These are phyloP conservation scores for Cydonia oblonga DNA, from an alignment of 331 rosid genomes.

Conservation along the genomic window DNA sequence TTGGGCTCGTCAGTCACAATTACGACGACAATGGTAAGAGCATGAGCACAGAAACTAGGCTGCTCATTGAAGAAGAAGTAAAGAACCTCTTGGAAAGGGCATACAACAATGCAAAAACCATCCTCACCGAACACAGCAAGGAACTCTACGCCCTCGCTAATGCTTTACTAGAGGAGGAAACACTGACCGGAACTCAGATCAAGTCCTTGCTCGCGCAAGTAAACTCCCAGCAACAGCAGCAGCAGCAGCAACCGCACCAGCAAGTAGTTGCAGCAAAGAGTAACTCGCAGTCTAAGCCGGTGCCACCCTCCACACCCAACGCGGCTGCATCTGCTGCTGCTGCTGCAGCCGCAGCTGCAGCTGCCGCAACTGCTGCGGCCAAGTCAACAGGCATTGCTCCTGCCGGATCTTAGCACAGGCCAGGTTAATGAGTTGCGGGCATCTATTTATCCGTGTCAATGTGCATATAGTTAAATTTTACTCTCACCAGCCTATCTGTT, in stretches of 20 bases:
- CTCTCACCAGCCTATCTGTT: conserved; percentile 14
- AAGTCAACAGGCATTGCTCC: conserved; percentile 45
- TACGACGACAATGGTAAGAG: conserved; percentile 64
- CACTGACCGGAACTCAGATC: conserved; percentile 66
- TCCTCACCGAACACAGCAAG: conserved; percentile 53
- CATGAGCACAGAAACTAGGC: conserved; percentile 81
- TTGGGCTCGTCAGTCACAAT: conserved; percentile 60
- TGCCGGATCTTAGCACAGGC: conserved; percentile 31
- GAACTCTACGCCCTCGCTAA: conserved; percentile 75
- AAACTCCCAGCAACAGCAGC: conserved; percentile 35
- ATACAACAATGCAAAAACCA: conserved; percentile 65
- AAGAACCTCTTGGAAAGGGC: conserved; percentile 53
- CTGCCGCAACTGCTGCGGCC: conserved; percentile 50
- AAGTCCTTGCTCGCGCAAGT: conserved; percentile 39
- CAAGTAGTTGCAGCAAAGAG: conserved; percentile 28
- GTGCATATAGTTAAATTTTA: conserved; percentile 18
- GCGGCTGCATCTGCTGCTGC: conserved; percentile 51
- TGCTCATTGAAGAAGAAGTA: conserved; percentile 73
- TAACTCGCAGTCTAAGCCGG: conserved; percentile 45
- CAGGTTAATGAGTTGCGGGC: not conserved
- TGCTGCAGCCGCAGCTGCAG: conserved; percentile 35
- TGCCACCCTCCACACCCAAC: conserved; percentile 41
- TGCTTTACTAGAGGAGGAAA: conserved; percentile 54
- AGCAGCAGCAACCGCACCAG: conserved; percentile 21
- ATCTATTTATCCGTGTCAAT: conserved; percentile 1